Percentiles rank a stretch among this genome's conserved stretches.
Conservation (phyloP, 352 stramenopile genomes). For the Globisporangium lucens region DNA sequence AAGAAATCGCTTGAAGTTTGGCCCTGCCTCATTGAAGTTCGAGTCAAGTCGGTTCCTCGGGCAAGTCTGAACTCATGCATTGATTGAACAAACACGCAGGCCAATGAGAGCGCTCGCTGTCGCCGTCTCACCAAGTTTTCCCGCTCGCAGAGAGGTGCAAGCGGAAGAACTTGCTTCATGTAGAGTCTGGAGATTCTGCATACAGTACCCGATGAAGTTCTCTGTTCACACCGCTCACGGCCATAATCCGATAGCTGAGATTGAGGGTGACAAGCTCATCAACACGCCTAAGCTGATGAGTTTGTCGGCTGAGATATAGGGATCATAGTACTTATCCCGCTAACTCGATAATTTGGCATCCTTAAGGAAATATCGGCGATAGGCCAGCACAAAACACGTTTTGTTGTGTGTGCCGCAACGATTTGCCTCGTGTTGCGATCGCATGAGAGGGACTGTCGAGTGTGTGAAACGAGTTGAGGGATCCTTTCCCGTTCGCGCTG, state of each 20-base stretch:
- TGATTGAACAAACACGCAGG: no score
- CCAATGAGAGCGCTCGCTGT: no score
- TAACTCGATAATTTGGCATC: background rate
- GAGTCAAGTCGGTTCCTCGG: no score
- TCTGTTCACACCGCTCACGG: background rate
- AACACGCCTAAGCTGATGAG: background rate
- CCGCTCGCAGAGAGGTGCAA: no score
- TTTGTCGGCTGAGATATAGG: background rate
- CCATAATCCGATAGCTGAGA: background rate
- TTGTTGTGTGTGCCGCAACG: background rate
- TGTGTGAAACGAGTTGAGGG: background rate
- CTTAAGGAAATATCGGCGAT: background rate
- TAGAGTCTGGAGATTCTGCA: no score
- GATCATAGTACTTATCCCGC: background rate
- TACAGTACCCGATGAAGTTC: no score
- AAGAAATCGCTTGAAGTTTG: no score
- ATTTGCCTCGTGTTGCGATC: background rate
- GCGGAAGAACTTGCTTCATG: no score
- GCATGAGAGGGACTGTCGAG: background rate
- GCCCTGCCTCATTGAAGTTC: no score
- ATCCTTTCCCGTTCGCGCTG: background rate
- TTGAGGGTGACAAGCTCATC: background rate
- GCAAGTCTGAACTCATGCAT: no score
- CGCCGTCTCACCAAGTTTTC: no score
- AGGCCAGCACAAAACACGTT: background rate